phyloP scores from a whole-genome alignment of 306 rosid genomes.

The Ormosia emarginata region DNA sequence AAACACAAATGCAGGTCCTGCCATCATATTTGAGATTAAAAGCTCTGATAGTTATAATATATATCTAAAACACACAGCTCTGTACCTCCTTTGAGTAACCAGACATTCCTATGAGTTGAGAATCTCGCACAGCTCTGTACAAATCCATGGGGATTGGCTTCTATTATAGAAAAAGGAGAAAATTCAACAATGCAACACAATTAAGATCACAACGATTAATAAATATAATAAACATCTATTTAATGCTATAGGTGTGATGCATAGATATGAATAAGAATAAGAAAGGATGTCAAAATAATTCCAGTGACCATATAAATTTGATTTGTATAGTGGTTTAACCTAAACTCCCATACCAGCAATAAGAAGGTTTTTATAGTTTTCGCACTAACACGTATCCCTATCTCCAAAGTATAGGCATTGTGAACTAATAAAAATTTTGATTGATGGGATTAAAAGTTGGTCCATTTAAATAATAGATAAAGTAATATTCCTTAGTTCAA shows the following conservation, averaged over 20 bases:
- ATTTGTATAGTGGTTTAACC: background rate
- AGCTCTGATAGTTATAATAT: too few relatives aligned
- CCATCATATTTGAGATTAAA: too few relatives aligned
- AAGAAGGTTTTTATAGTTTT: background rate
- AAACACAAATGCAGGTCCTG: too few relatives aligned
- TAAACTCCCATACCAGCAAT: too few relatives aligned
- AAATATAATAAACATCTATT: background rate
- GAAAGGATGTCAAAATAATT: background rate
- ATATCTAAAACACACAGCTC: too few relatives aligned
- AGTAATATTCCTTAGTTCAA: background rate
- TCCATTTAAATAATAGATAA: background rate
- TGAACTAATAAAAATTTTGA: background rate
- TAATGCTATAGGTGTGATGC: background rate
- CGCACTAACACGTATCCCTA: background rate
- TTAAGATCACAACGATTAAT: background rate
- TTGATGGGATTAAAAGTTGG: background rate
- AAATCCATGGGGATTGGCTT: too few relatives aligned
- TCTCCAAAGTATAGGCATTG: background rate
- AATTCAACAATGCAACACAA: too few relatives aligned
- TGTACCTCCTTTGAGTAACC: too few relatives aligned
- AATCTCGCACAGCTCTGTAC: too few relatives aligned
- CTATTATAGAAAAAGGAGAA: too few relatives aligned
- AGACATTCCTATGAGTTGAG: too few relatives aligned
- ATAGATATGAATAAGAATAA: background rate
- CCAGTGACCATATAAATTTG: background rate